Conservation (phyloP, 805 yeast species). For the Starmerella asiatica region DNA sequence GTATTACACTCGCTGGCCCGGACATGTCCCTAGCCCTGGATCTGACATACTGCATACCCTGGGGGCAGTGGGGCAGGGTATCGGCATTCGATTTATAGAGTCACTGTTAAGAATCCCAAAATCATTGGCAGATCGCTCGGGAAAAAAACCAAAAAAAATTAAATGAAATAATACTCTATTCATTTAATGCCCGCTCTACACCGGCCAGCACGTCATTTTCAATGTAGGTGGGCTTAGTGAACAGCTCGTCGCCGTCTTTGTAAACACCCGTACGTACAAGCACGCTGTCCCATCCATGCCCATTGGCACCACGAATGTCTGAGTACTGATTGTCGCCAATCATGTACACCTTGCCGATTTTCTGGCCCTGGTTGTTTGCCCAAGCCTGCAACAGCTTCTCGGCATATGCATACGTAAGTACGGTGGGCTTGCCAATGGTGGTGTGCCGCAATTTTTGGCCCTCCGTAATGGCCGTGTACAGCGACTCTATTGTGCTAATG, state of each 20-base stretch:
- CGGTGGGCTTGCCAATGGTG: slow-evolving; percentile 81
- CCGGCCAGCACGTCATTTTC: slow-evolving; percentile 42
- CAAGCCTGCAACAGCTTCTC: slow-evolving; percentile 61
- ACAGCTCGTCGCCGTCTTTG: slow-evolving; percentile 34
- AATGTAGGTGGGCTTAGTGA: slow-evolving; percentile 37
- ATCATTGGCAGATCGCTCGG: too few relatives aligned
- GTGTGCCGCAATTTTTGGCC: slow-evolving; percentile 68
- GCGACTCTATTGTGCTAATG: slow-evolving; percentile 75
- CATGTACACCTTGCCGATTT: slow-evolving; percentile 60
- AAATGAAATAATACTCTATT: background rate
- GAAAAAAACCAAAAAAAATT: too few relatives aligned
- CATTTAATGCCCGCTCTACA: slow-evolving; percentile 26
- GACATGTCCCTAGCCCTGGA: too few relatives aligned
- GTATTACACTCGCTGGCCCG: too few relatives aligned
- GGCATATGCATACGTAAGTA: slow-evolving; percentile 74
- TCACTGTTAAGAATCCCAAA: too few relatives aligned
- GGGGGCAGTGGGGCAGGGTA: too few relatives aligned
- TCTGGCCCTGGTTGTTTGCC: slow-evolving; percentile 25
- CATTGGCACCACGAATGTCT: slow-evolving; percentile 81
- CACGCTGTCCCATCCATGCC: slow-evolving; percentile 77
- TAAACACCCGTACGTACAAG: slow-evolving; percentile 84
- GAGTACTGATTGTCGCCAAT: slow-evolving; percentile 94
- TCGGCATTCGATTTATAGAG: too few relatives aligned
- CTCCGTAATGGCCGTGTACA: slow-evolving; percentile 63
- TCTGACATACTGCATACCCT: too few relatives aligned